These are phyloP conservation scores for Amphibolis antarctica DNA, from an alignment of 106 monocot genomes.

Conservation along the genomic window DNA sequence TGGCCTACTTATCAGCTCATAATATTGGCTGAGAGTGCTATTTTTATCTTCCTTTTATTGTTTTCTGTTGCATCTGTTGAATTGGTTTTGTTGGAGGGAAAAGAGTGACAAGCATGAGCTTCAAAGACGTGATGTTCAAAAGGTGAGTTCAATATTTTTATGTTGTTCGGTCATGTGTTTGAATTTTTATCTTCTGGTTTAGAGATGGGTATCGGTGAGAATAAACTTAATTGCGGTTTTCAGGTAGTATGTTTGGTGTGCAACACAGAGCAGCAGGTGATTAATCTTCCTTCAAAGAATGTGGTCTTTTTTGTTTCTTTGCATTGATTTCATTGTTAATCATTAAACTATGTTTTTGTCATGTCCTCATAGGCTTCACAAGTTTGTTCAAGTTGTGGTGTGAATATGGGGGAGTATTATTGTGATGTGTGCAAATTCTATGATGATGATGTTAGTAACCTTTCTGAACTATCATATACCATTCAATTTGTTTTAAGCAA, in stretches of 20 bases:
- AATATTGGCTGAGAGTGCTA: background rate
- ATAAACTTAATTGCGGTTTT: background rate
- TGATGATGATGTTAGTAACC: slow-evolving; percentile 59
- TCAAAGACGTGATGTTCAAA: slow-evolving; percentile 34
- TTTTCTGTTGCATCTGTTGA: background rate
- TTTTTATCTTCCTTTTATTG: background rate
- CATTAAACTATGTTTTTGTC: background rate
- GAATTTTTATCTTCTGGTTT: background rate
- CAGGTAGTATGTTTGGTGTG: slow-evolving; percentile 82
- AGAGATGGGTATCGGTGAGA: background rate
- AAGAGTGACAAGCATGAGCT: slow-evolving; percentile 42
- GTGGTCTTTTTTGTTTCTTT: background rate
- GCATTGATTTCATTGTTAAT: too few relatives aligned
- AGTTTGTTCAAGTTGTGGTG: slow-evolving; percentile 60
- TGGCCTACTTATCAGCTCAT: background rate
- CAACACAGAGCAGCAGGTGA: slow-evolving; percentile 65
- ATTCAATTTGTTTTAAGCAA: too few relatives aligned
- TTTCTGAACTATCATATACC: background rate
- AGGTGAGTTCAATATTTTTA: slow-evolving; percentile 13
- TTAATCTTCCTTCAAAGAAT: background rate
- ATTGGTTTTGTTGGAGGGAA: background rate
- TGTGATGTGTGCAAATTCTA: slow-evolving; percentile 72
- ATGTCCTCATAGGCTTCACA: slow-evolving; percentile 30
- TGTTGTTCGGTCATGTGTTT: slow-evolving; percentile 1
- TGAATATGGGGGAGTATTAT: slow-evolving; percentile 84